Evolutionary conservation across 805 yeast genomes (phyloP).

Genomic region (Sugiyamaella americana): DNA sequence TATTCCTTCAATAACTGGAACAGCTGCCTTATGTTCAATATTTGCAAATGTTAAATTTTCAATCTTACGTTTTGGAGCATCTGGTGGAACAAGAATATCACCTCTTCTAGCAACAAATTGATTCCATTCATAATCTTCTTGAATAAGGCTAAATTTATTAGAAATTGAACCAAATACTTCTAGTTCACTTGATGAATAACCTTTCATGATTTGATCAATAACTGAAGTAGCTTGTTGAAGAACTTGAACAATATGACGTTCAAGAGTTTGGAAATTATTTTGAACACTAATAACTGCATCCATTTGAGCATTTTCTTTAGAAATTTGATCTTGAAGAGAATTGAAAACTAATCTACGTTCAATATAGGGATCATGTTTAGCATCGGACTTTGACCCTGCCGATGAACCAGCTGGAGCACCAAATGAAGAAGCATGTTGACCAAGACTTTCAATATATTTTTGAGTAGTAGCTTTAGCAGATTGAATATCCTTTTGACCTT

Average conservation of each 20-base stretch:
- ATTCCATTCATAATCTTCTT: slow-evolving; percentile 42
- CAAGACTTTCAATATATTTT: slow-evolving; percentile 36
- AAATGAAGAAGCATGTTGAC: slow-evolving; percentile 31
- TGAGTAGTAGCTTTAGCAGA: slow-evolving; percentile 32
- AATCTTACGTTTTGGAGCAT: slow-evolving; percentile 35
- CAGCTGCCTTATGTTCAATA: slow-evolving; percentile 36
- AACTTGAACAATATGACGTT: slow-evolving; percentile 39
- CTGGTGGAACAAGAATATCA: slow-evolving; percentile 30
- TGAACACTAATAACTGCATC: slow-evolving; percentile 42
- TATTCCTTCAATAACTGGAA: slow-evolving; percentile 44
- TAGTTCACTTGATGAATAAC: slow-evolving; percentile 29
- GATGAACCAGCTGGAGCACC: slow-evolving; percentile 20
- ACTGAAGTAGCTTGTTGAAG: slow-evolving; percentile 36
- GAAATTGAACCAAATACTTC: slow-evolving; percentile 31
- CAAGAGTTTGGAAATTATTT: slow-evolving; percentile 36
- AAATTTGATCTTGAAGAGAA: slow-evolving; percentile 38
- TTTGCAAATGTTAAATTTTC: slow-evolving; percentile 36
- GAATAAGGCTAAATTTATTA: slow-evolving; percentile 31
- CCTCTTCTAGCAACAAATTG: slow-evolving; percentile 34
- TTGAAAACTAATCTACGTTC: slow-evolving; percentile 35
- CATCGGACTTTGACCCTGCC: slow-evolving; percentile 32
- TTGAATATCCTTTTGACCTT: slow-evolving; percentile 36
- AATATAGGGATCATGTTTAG: slow-evolving; percentile 43
- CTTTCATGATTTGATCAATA: slow-evolving; percentile 29
- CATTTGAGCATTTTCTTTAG: slow-evolving; percentile 41